Evolutionary conservation across 495 filamentous ascomycete species (phyloP), one percentile per base, ranked within the genome.

Genomic region (Aspergillus ellipticus): DNA sequence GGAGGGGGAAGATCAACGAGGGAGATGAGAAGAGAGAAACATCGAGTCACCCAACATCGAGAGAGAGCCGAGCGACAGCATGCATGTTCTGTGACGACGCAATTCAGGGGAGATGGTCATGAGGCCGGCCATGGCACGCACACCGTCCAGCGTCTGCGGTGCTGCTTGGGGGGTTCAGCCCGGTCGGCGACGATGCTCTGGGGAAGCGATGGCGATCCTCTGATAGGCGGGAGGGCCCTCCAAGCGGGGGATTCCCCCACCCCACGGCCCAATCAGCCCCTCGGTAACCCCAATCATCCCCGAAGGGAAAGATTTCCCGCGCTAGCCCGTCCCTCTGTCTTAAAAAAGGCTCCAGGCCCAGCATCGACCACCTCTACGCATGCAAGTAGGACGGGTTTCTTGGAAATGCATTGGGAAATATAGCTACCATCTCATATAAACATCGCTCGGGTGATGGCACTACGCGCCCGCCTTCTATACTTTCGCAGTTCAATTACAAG

Each of bases 401-500:
- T n/a, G n/a, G n/a, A n/a, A n/a, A 33, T 33, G 13, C 13, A 50
- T 37, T n/a, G 17, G 7, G 15, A 20, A 55, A 24, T 28, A 42
- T 43, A 43, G 35, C 15, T 53, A 49, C 21, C 19, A 48, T 48
- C 10, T 28, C 8, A 21, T 10, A 20, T 37, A 10, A 7, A 13
- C 26, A 16, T 9, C 37, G 42, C 39, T 3, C 31, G 13, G 1
- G 6, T 9, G 7, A 33, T 33, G 9, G 13, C 31, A 33, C 31
- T 13, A 33, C 31, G 13, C n/a, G n/a, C n/a, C n/a, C n/a, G n/a
- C n/a, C n/a, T n/a, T n/a, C n/a, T n/a, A n/a, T n/a, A n/a, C n/a
- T n/a, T n/a, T n/a, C 24, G 24, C 24, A n/a, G 4, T 13, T 39
- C 13, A 11, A 53, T 58, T 69, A 79, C 74, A 73, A 76, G 61